phyloP scores from a whole-genome alignment of 1,284 basidiomycete species.

The Austroboletus novae-zelandiae region DNA sequence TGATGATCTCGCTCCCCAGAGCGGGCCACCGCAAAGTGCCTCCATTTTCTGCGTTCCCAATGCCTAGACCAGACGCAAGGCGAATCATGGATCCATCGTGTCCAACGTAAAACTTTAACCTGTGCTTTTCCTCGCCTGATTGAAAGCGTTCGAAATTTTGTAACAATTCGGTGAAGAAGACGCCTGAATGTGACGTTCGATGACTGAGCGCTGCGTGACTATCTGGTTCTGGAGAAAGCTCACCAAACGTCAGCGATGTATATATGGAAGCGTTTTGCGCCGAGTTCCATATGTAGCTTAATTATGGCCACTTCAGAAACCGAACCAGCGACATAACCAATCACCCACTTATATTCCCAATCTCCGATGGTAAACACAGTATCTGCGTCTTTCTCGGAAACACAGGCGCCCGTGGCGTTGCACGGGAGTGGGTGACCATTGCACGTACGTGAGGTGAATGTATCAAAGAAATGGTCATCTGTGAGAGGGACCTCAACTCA shows the following conservation, averaged over 20 bases:
- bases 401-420: conserved; percentile 43
- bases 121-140: conserved; percentile 35
- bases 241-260: conserved; percentile 48
- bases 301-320: conserved; percentile 1
- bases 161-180: conserved; percentile 38
- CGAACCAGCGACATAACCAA: background rate
- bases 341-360: conserved; percentile 50
- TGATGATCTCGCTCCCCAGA: conserved; percentile 48
- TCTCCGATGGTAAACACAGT: conserved; percentile 43
- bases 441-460: conserved; percentile 50
- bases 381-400: conserved; percentile 43
- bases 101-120: conserved; percentile 45
- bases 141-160: conserved; percentile 31
- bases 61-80: conserved; percentile 45
- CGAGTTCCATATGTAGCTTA: conserved; percentile 52
- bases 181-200: conserved; percentile 23
- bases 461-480: conserved; percentile 50
- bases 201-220: background rate
- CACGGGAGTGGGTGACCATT: conserved; percentile 48
- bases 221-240: conserved; percentile 1
- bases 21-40: conserved; percentile 48
- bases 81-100: conserved; percentile 54
- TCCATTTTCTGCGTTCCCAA: conserved; percentile 33
- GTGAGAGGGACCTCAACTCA: background rate
- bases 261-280: conserved; percentile 42